Evolutionary conservation across 148 eudicot genomes (phyloP).

Genomic region (Drosera capensis): DNA sequence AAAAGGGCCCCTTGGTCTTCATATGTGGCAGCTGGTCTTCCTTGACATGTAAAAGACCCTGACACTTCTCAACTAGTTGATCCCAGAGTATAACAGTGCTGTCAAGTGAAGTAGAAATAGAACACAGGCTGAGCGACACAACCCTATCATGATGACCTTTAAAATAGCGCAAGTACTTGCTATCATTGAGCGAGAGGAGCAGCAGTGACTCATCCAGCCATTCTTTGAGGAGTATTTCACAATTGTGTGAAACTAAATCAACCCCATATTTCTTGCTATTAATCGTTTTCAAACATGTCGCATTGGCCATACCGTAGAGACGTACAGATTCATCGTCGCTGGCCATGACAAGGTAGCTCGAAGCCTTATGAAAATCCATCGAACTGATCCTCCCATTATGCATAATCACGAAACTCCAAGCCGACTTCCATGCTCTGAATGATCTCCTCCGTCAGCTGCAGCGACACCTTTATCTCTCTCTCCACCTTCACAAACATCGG

Average conservation of each 20-base stretch:
- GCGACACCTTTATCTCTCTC: constrained; percentile 68
- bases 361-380: constrained; percentile 85
- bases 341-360: constrained; percentile 84
- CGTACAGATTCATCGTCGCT: constrained; percentile 98
- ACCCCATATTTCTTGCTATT: constrained; percentile 98
- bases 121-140: constrained; percentile 86
- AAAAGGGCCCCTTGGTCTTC: constrained; percentile 99
- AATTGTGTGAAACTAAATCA: constrained; percentile 75
- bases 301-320: constrained; percentile 79
- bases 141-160: constrained; percentile 99
- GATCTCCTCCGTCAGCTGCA: constrained; percentile 78
- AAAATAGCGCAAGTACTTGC: constrained; percentile 89
- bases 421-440: constrained; percentile 99
- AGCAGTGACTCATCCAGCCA: constrained; percentile 99
- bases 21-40: constrained; percentile 92
- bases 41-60: constrained; percentile 96
- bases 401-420: constrained; percentile 95
- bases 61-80: constrained; percentile 92
- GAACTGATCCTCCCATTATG: constrained; percentile 98
- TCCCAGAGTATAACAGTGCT: constrained; percentile 92
- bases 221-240: constrained; percentile 97
- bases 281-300: constrained; percentile 94
- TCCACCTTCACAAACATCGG: too few species aligned
- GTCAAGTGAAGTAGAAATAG: constrained; percentile 88
- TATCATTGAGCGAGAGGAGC: constrained; percentile 90